Conservation (phyloP, 2,329 filamentous ascomycete genomes). For the Bipolaris zeicola region DNA sequence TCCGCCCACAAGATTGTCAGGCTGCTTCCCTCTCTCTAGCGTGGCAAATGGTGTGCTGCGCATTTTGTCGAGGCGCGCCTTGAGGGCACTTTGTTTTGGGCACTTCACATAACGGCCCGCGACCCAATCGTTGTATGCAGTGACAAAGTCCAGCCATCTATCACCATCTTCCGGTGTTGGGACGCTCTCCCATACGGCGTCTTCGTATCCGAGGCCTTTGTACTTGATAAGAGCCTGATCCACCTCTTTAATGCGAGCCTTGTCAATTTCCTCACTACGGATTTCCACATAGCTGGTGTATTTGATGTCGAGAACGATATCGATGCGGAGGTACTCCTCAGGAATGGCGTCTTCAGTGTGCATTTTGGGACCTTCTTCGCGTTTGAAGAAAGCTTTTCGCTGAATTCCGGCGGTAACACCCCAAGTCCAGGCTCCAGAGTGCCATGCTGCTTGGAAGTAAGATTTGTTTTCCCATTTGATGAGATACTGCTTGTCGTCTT, state of each 20-base stretch:
- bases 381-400: slow-evolving; percentile 77
- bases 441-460: slow-evolving; percentile 84
- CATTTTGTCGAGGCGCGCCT: slow-evolving; percentile 70
- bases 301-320: slow-evolving; percentile 85
- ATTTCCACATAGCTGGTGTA: slow-evolving; percentile 65
- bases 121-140: slow-evolving; percentile 86
- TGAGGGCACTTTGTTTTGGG: slow-evolving; percentile 61
- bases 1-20: slow-evolving; percentile 73
- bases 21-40: slow-evolving; percentile 73
- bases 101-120: slow-evolving; percentile 75
- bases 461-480: slow-evolving; percentile 84
- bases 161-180: slow-evolving; percentile 68
- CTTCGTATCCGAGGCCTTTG: slow-evolving; percentile 88
- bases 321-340: slow-evolving; percentile 81
- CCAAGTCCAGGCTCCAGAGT: slow-evolving; percentile 87
- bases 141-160: slow-evolving; percentile 78
- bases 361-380: slow-evolving; percentile 70
- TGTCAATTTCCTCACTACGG: slow-evolving; percentile 70
- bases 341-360: slow-evolving; percentile 79
- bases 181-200: slow-evolving; percentile 86
- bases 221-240: slow-evolving; percentile 83
- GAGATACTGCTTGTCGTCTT: slow-evolving; percentile 89
- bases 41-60: slow-evolving; percentile 69
- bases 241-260: slow-evolving; percentile 73
- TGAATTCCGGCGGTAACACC: slow-evolving; percentile 68